These are phyloP conservation scores for Nothophoma quercina DNA, from an alignment of 2,329 filamentous ascomycete species.

Conservation along the genomic window DNA sequence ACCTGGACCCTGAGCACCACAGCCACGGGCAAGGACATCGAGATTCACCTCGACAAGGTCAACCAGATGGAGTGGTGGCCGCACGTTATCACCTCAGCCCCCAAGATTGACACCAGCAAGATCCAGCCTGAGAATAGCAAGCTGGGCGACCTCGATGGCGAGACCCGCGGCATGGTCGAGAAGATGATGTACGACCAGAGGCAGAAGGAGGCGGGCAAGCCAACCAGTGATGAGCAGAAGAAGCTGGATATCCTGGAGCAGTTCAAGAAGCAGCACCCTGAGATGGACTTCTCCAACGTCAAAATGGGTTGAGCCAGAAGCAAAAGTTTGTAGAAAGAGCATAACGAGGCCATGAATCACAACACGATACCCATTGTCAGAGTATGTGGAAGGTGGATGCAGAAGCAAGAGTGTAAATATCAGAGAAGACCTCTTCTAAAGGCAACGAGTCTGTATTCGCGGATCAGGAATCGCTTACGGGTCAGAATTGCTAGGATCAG, in stretches of 20 bases:
- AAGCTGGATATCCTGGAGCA: conserved; percentile 89
- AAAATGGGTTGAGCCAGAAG: conserved; percentile 59
- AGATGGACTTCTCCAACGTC: conserved; percentile 73
- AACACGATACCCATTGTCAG: conserved; percentile 1
- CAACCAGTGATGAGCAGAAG: conserved; percentile 92
- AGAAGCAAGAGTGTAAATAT: not conserved
- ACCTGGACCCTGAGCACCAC: conserved; percentile 87
- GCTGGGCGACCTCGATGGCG: conserved; percentile 89
- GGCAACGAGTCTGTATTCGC: too few species aligned
- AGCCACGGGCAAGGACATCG: conserved; percentile 71
- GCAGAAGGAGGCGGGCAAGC: conserved; percentile 91
- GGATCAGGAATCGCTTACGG: too few species aligned
- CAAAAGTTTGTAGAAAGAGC: not conserved
- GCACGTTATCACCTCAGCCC: conserved; percentile 85
- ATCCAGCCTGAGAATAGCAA: conserved; percentile 94
- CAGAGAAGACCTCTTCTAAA: too few species aligned
- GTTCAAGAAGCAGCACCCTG: conserved; percentile 83
- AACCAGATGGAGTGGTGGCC: conserved; percentile 99
- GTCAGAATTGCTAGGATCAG: too few species aligned
- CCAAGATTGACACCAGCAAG: conserved; percentile 93
- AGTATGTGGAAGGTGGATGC: too few species aligned
- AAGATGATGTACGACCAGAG: conserved; percentile 99
- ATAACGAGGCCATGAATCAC: not conserved
- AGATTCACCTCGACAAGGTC: conserved; percentile 90
- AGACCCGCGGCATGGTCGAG: conserved; percentile 97